Evolutionary conservation across 805 yeast species (phyloP), one percentile per base, ranked within the genome.

Genomic region (Saturnispora halmiae): DNA sequence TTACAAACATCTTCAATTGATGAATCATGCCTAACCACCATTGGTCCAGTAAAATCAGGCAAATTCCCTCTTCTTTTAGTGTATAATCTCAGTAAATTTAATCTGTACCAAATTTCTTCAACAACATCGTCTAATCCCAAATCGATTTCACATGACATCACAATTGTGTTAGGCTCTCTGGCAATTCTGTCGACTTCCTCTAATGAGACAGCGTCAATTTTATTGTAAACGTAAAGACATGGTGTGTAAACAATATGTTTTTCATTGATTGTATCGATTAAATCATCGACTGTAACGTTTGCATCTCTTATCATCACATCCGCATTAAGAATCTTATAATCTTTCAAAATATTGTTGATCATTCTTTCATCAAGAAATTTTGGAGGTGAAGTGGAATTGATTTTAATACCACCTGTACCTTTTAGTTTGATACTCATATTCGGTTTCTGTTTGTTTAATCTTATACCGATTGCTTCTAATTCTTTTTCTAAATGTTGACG

Each of bases 161-260:
- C 97, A 41, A 79, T 87, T 0, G 97, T 87, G 60, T 90, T 79
- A 32, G 96, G 96, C 54, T 79, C 83, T 49, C 95, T 73, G 1
- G 97, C 97, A 43, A 90, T 70, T 41, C 95, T 66, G 60, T 92
- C 96, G 38, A 86, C 85, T 58, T 90, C 98, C 59, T 90, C 97
- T 38, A 90, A 64, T 2, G 96, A 84, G 10, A 90, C 96, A 0
- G 96, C 90, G 59, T 90, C 98, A 35, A 90, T 76, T 70, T 90
- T 90, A 69, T 92, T 90, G 69, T 87, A 92, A 19, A 85, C 95
- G 55, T 92, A 90, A 21, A 90, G 70, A 61, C 97, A 92, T 51
- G 84, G 86, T 59, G 87, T 79, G 59, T 90, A 90, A 9, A 86
- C 79, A 46, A 94, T 77, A 59, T 86, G 94, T 44, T 75, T 76